Base-by-base conservation (phyloP, 2,329 filamentous ascomycete genomes). In the Dactylellina sp. region DNA sequence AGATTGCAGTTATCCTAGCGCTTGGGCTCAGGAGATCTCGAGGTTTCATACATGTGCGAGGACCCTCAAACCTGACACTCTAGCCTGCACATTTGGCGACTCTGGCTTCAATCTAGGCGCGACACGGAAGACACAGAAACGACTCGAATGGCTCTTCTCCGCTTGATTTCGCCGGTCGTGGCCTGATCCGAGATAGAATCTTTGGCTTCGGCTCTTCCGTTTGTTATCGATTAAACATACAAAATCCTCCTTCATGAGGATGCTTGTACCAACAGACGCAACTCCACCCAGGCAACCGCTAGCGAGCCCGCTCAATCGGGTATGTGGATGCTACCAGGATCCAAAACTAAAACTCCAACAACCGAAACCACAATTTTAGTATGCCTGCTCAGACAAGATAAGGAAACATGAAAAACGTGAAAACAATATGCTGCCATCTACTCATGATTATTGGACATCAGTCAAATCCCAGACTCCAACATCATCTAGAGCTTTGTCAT, bases 381-480 rank as follows among this genome's bases (percentile, higher is more conserved):
- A n/a, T n/a, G n/a, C n/a, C n/a, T n/a, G 32, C 32, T 35, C 32
- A 6, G 12, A 35, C 32, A n/a, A n/a, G n/a, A n/a, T n/a, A n/a
- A n/a, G n/a, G n/a, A 14, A 14, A 42, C 11, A 42, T 42, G 11
- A 42, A 4, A 42, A 42, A 14, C 39, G 28, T 5, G 28, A 42
- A 42, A 14, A n/a, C 12, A 6, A 4, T 18, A 14, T n/a, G 12
- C 39, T 6, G 12, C 39, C 39, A 42, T 42, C 14, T 46, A 20
- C 7, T 46, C 22, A 40, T 35, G 12, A 28, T 44, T 18, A 57
- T 9, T 57, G 53, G 3, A 44, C 46, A 11, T 65, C 46, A 2
- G 68, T 72, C 22, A 72, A 28, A 61, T 72, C 68, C 16, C 37
- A 61, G 1, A 72, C 20, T n/a, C 37, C 55, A 20, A 72, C 60